Conservation (phyloP, 352 stramenopile species). For the Phytopythium sindhum region DNA sequence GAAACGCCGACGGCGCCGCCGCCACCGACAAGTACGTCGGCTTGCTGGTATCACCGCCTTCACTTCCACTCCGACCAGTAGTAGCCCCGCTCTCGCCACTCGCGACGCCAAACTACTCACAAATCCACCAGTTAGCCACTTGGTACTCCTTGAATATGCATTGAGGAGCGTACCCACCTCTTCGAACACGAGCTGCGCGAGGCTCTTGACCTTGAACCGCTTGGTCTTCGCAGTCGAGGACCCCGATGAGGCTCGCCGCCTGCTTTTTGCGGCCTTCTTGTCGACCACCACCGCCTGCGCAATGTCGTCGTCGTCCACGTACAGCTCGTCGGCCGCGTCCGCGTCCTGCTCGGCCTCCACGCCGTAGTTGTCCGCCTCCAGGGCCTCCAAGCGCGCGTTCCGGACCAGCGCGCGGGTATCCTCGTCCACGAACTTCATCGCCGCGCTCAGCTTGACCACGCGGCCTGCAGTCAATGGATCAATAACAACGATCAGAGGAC, state of each 20-base stretch:
- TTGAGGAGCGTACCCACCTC: slow-evolving; percentile 32
- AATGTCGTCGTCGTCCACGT: slow-evolving; percentile 63
- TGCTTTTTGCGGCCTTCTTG: slow-evolving; percentile 43
- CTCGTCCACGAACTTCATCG: slow-evolving; percentile 81
- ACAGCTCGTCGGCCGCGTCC: slow-evolving; percentile 41
- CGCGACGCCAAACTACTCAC: not conserved
- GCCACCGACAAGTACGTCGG: slow-evolving; percentile 79
- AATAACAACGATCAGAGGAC: not conserved
- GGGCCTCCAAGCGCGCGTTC: slow-evolving; percentile 80
- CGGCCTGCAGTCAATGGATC: slow-evolving; percentile 33
- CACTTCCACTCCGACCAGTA: not conserved
- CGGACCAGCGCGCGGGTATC: slow-evolving; percentile 80
- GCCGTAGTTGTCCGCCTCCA: slow-evolving; percentile 89
- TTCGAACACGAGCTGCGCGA: slow-evolving; percentile 86
- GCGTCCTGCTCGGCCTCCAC: slow-evolving; percentile 57
- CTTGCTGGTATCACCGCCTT: slow-evolving; percentile 12
- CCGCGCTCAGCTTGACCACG: slow-evolving; percentile 73
- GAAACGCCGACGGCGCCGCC: slow-evolving; percentile 48
- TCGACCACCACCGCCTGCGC: slow-evolving; percentile 7
- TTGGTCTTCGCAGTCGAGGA: slow-evolving; percentile 16
- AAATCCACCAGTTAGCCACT: not conserved
- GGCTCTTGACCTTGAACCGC: slow-evolving; percentile 85
- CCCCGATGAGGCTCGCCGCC: slow-evolving; percentile 9
- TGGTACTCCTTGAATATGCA: not conserved
- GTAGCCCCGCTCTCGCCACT: not conserved